Evolutionary conservation across 2,329 filamentous ascomycete species (phyloP).

Genomic region (Orbilia quercus): DNA sequence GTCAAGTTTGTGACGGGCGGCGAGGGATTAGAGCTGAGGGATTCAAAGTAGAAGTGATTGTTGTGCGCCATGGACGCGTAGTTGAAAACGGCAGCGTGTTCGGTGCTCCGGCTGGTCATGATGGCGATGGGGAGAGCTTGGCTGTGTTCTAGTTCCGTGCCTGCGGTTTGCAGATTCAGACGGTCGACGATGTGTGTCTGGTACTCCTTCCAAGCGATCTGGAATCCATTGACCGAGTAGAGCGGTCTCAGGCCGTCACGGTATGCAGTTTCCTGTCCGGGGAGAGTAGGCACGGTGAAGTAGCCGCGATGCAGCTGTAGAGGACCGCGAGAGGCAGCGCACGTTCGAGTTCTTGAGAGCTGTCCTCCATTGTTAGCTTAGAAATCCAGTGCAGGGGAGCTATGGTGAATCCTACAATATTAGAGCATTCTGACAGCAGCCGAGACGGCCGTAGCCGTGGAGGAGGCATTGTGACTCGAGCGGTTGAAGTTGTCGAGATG

Average conservation of each 20-base stretch:
- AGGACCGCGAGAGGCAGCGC: neutral
- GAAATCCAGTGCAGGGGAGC: neutral
- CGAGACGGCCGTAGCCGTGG: conserved; percentile 44
- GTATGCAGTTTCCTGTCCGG: neutral
- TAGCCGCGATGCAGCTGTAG: conserved; percentile 8
- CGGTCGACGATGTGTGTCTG: conserved; percentile 78
- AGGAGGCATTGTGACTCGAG: conserved; percentile 34
- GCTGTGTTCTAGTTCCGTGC: conserved; percentile 73
- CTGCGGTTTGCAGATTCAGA: conserved; percentile 78
- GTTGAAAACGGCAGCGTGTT: conserved; percentile 86
- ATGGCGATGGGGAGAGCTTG: conserved; percentile 76
- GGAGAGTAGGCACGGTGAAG: conserved; percentile 16
- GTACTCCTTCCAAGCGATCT: conserved; percentile 84
- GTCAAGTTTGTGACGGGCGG: conserved; percentile 71
- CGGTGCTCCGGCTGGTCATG: conserved; percentile 80
- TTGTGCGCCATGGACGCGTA: conserved; percentile 96
- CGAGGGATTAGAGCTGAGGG: conserved; percentile 63
- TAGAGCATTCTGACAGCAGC: conserved; percentile 36
- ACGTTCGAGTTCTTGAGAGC: conserved; percentile 3
- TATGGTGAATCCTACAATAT: conserved; percentile 13
- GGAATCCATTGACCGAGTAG: conserved; percentile 75
- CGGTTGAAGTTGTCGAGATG: conserved; percentile 2
- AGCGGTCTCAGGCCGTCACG: conserved; percentile 75
- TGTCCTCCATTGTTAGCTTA: conserved; percentile 19
- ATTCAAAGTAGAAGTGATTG: conserved; percentile 83